Evolutionary conservation across 345 rosid genomes (phyloP).

Genomic region (Xanthoceras sorbifolium): DNA sequence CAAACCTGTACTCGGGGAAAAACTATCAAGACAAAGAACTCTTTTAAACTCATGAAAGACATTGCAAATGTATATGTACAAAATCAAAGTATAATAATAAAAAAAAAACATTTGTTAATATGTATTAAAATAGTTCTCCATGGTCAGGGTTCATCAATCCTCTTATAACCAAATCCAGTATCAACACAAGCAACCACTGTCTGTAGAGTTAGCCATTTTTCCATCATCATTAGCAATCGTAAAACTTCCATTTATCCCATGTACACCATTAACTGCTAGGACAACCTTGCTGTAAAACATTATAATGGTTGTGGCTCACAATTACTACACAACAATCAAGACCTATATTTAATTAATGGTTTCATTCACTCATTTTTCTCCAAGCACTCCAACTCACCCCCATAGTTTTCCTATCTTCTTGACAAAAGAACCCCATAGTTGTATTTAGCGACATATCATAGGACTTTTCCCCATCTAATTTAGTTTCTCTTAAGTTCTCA

Average conservation of each 20-base stretch:
- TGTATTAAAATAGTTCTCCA: not conserved
- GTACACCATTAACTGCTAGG: not conserved
- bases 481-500: not conserved
- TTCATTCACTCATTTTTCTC: not conserved
- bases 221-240: not conserved
- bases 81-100: not conserved
- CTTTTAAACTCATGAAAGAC: not conserved
- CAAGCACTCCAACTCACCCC: not conserved
- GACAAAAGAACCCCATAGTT: not conserved
- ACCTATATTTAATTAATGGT: not conserved
- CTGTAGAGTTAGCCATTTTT: not conserved
- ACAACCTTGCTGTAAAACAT: not conserved
- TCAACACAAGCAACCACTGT: not conserved
- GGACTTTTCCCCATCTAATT: not conserved
- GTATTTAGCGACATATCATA: not conserved
- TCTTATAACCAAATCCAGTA: not conserved
- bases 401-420: not conserved
- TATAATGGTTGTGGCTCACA: not conserved
- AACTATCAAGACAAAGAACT: slow-evolving; percentile 47
- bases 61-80: not conserved
- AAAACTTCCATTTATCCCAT: not conserved
- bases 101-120: too few species aligned
- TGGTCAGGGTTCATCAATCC: not conserved
- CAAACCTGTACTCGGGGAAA: slow-evolving; percentile 84
- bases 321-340: not conserved